These are phyloP conservation scores for Cyberlindnera mycetangii DNA, from an alignment of 805 yeast species.

Conservation along the genomic window DNA sequence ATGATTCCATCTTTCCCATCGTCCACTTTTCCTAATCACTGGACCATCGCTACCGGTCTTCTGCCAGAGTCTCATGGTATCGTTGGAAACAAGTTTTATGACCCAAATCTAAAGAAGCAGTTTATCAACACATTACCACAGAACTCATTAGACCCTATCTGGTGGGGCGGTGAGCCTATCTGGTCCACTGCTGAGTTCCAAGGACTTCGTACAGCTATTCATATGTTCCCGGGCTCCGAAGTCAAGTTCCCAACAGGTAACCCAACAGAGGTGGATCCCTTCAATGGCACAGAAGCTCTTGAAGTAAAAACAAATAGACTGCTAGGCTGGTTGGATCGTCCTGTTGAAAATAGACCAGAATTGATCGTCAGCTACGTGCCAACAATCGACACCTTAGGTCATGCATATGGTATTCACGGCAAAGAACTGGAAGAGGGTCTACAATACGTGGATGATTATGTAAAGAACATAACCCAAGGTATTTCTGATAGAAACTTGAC, in stretches of 20 bases:
- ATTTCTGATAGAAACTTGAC: slow-evolving; percentile 53
- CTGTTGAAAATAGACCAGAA: slow-evolving; percentile 61
- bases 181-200: slow-evolving; percentile 75
- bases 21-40: slow-evolving; percentile 88
- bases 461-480: slow-evolving; percentile 47
- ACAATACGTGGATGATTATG: slow-evolving; percentile 60
- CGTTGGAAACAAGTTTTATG: slow-evolving; percentile 78
- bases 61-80: slow-evolving; percentile 85
- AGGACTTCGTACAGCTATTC: slow-evolving; percentile 68
- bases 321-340: slow-evolving; percentile 63
- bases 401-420: slow-evolving; percentile 66
- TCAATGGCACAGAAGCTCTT: slow-evolving; percentile 60
- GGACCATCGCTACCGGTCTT: slow-evolving; percentile 86
- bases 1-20: slow-evolving; percentile 89
- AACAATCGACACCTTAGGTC: slow-evolving; percentile 77
- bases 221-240: slow-evolving; percentile 97
- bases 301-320: slow-evolving; percentile 56
- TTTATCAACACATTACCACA: slow-evolving; percentile 63
- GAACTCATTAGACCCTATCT: slow-evolving; percentile 49
- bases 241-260: slow-evolving; percentile 51
- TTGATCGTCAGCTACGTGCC: slow-evolving; percentile 77
- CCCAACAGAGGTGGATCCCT: slow-evolving; percentile 56
- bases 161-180: slow-evolving; percentile 91
- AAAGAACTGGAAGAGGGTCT: slow-evolving; percentile 51
- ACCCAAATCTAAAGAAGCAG: slow-evolving; percentile 49